phyloP scores from a whole-genome alignment of 1,284 basidiomycete genomes.

The Austroboletus niveus region DNA sequence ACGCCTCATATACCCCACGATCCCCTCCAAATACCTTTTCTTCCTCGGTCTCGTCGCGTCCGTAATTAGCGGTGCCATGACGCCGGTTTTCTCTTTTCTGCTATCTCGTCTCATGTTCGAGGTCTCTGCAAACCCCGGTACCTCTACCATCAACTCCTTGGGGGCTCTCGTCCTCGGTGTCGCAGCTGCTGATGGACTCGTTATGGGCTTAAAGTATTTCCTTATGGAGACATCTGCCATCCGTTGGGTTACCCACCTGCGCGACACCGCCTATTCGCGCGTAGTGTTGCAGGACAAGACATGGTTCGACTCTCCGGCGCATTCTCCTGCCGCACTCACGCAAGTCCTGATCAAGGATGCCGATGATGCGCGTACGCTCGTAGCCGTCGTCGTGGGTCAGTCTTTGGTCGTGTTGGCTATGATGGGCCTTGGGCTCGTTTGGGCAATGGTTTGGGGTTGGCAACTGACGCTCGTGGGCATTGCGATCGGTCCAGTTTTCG shows the following conservation, averaged over 20 bases:
- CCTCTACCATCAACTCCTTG: conserved; percentile 68
- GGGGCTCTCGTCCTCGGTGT: conserved; percentile 70
- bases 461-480: conserved; percentile 90
- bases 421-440: conserved; percentile 80
- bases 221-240: conserved; percentile 75
- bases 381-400: conserved; percentile 77
- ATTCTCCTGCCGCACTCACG: conserved; percentile 66
- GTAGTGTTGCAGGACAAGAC: conserved; percentile 83
- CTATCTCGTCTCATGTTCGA: conserved; percentile 82
- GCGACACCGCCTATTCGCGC: conserved; percentile 55
- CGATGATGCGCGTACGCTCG: conserved; percentile 82
- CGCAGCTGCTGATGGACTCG: conserved; percentile 73
- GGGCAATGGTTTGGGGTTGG: conserved; percentile 90
- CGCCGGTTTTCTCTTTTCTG: conserved; percentile 89
- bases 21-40: conserved; percentile 75
- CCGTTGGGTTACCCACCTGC: conserved; percentile 73
- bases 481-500: conserved; percentile 85
- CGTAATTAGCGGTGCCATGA: conserved; percentile 76
- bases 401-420: conserved; percentile 74
- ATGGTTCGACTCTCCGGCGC: conserved; percentile 82
- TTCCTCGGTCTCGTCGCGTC: conserved; percentile 66
- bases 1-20: conserved; percentile 62
- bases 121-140: conserved; percentile 67
- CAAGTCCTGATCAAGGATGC: conserved; percentile 87
- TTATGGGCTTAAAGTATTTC: conserved; percentile 74